A percentile compares a stretch with the other conserved stretches of the same genome.
These are phyloP conservation scores for Triticum monococcum DNA, from an alignment of 176 grass and related monocot genomes.

Conservation along the genomic window DNA sequence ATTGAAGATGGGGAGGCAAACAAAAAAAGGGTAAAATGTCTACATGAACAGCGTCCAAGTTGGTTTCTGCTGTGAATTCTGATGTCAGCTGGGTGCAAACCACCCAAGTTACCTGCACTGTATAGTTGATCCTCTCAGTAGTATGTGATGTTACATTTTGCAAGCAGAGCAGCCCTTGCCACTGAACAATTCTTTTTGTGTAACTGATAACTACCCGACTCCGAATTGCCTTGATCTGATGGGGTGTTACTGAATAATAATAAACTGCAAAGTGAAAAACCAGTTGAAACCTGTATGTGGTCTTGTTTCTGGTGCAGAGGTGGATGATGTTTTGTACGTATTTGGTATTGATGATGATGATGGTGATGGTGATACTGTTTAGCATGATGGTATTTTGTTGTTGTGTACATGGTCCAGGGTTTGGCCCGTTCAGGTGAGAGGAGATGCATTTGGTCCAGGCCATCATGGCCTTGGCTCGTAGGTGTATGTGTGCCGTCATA, in stretches of 20 bases:
- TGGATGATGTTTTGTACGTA: background rate
- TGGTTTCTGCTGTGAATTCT: slow-evolving; percentile 7
- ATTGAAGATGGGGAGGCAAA: background rate
- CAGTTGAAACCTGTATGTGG: background rate
- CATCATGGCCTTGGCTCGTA: background rate
- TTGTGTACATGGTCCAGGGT: background rate
- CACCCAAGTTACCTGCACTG: background rate
- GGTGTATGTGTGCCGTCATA: background rate
- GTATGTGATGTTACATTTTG: background rate
- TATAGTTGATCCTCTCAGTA: slow-evolving; percentile 11
- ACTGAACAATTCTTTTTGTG: background rate
- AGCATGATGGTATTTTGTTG: slow-evolving; percentile 17
- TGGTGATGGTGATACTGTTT: background rate
- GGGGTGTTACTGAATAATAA: background rate
- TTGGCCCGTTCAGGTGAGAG: background rate
- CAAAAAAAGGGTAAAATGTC: background rate
- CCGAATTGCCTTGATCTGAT: background rate
- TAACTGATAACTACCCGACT: background rate
- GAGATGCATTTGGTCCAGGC: background rate
- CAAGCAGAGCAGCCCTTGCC: background rate
- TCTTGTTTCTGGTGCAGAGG: background rate
- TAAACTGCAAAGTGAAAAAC: background rate
- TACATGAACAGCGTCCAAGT: background rate
- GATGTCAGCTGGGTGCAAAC: background rate
- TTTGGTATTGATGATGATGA: background rate